These are phyloP conservation scores for Ajuga reptans DNA, from an alignment of 305 asterid species.

Conservation along the genomic window DNA sequence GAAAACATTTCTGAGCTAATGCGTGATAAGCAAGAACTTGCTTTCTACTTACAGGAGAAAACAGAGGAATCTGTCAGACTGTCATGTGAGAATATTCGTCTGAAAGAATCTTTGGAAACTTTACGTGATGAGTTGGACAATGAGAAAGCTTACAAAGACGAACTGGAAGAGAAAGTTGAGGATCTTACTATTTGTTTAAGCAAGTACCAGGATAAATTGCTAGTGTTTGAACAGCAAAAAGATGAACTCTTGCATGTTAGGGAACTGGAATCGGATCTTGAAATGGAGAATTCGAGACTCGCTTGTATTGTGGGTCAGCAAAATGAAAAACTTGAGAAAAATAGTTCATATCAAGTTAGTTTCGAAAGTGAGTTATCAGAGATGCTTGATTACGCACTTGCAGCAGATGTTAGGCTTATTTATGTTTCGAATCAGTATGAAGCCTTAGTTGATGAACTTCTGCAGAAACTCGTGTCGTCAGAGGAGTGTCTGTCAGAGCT, in stretches of 20 bases:
- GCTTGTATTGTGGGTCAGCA: conserved; percentile 41
- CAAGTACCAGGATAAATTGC: conserved; percentile 32
- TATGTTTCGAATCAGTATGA: conserved; percentile 44
- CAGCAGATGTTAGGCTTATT: conserved; percentile 51
- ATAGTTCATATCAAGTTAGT: conserved; percentile 32
- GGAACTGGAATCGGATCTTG: conserved; percentile 48
- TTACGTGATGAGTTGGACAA: conserved; percentile 44
- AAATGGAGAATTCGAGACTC: conserved; percentile 58
- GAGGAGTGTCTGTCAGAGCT: conserved; percentile 38
- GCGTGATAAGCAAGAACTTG: conserved; percentile 53
- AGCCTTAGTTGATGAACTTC: conserved; percentile 36
- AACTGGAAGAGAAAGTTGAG: conserved; percentile 44
- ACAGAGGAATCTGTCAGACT: conserved; percentile 49
- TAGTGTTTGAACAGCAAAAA: conserved; percentile 37
- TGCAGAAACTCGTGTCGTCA: conserved; percentile 36
- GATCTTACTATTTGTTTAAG: conserved; percentile 45
- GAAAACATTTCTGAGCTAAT: conserved; percentile 44
- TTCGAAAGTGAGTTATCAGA: conserved; percentile 48
- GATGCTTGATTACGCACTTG: conserved; percentile 45
- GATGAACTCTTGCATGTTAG: conserved; percentile 45
- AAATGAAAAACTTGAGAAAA: conserved; percentile 35
- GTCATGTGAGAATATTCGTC: conserved; percentile 41
- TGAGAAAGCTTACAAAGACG: conserved; percentile 42
- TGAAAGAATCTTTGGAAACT: conserved; percentile 42
- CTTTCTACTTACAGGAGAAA: conserved; percentile 37